These are phyloP conservation scores for Mayamaea pseudoterrestris DNA, from an alignment of 108 stramenopile genomes.

Conservation along the genomic window DNA sequence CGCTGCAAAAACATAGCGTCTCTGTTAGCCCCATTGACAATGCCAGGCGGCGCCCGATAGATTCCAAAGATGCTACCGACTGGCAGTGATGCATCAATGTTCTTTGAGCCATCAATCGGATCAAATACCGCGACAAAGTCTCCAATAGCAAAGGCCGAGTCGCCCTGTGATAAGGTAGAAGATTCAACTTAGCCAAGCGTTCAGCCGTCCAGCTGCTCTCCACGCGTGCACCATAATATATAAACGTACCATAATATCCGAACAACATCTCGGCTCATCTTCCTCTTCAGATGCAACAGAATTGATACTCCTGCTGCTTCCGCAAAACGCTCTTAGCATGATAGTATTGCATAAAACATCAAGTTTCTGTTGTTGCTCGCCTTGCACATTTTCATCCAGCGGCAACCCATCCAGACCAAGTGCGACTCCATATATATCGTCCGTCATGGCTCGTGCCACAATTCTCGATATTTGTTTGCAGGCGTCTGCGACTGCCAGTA, in stretches of 20 bases:
- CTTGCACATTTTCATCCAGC: constrained; percentile 69
- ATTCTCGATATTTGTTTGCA: constrained; percentile 85
- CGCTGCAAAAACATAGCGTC: constrained; percentile 77
- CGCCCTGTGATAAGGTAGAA: constrained; percentile 11
- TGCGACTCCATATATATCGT: constrained; percentile 84
- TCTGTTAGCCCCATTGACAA: constrained; percentile 7
- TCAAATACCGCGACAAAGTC: constrained; percentile 98
- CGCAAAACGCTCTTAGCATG: constrained; percentile 78
- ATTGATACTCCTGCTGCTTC: constrained; percentile 44
- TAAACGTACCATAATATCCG: constrained; percentile 66
- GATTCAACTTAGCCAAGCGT: not conserved
- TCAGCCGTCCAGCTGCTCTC: not conserved
- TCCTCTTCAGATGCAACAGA: constrained; percentile 80
- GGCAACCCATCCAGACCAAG: constrained; percentile 31
- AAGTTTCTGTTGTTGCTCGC: constrained; percentile 81
- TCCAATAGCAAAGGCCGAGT: constrained; percentile 54
- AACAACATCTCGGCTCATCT: constrained; percentile 60
- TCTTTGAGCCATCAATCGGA: constrained; percentile 85
- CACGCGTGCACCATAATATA: not conserved
- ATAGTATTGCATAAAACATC: constrained; percentile 83
- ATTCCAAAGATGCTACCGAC: constrained; percentile 98
- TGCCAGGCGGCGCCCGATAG: constrained; percentile 57
- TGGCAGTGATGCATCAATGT: constrained; percentile 95
- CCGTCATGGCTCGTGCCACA: constrained; percentile 80
- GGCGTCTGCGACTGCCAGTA: constrained; percentile 65